Percentiles rank a stretch among this genome's conserved stretches.
Evolutionary conservation across 257 asterid species (phyloP).

Genomic region (Solanum piurae): DNA sequence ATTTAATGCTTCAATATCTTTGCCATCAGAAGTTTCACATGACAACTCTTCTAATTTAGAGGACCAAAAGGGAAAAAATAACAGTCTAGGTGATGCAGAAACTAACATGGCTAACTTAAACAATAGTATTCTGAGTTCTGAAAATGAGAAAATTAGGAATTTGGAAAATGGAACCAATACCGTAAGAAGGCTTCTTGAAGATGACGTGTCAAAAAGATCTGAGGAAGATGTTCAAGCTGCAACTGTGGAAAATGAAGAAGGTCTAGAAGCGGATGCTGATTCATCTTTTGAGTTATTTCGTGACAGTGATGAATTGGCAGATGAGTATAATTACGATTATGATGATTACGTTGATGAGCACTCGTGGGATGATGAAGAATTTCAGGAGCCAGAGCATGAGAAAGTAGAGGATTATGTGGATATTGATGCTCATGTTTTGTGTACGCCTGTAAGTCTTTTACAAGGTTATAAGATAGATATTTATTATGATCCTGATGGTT

Average conservation of each 20-base stretch:
- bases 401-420: conserved; percentile 75
- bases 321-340: conserved; percentile 93
- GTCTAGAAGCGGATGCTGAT: conserved; percentile 85
- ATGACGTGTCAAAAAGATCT: conserved; percentile 12
- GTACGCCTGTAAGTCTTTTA: conserved; percentile 76
- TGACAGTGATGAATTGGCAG: conserved; percentile 78
- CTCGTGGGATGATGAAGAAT: conserved; percentile 91
- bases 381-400: conserved; percentile 79
- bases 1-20: conserved; percentile 14
- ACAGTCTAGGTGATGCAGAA: conserved; percentile 29
- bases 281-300: conserved; percentile 87
- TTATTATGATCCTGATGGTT: neutral
- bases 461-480: neutral
- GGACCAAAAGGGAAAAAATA: conserved; percentile 30
- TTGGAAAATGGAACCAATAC: conserved; percentile 33
- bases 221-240: conserved; percentile 46
- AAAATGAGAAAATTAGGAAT: conserved; percentile 23
- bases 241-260: conserved; percentile 80
- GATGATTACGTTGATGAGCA: conserved; percentile 81
- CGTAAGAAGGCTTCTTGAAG: conserved; percentile 88
- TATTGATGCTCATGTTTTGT: conserved; percentile 84
- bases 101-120: conserved; percentile 37
- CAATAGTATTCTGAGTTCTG: conserved; percentile 34
- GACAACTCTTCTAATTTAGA: conserved; percentile 29
- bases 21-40: conserved; percentile 18